Evolutionary conservation across 768 basidiomycete species (phyloP), one percentile per base, ranked within the genome.

Genomic region (Pleurotus eryngii): DNA sequence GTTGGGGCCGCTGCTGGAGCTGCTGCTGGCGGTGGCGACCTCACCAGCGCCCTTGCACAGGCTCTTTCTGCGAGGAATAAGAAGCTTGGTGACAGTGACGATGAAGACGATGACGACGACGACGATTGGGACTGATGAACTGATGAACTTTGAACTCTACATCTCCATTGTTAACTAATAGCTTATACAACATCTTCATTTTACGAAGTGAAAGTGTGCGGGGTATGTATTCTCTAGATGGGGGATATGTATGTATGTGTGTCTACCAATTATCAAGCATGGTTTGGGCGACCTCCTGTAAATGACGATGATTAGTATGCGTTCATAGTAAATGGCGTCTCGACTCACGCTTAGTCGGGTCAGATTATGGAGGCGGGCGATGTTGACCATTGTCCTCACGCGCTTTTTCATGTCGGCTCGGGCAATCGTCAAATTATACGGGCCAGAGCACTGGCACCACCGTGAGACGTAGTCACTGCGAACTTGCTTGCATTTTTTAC

Each of bases 401-500:
- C 81, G 87, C 49, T 88, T 76, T 63, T 83, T 81, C 58, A 81
- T 74, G 51, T 98, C 94, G 38, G 75, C 80, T 68, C 88, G 89
- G 59, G 81, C 87, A 54, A 89, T 66, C 14, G 86, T 90, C 42
- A 89, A 76, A 59, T 84, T 79, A 69, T 89, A 97, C 1, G 85
- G 72, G 11, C 95, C 96, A 15, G 95, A 97, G 68, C 97, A 98
- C 24, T 82, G 78, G 67, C 96, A 98, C 56, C 87, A 88, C 59
- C 84, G 75, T 15, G 91, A 86, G 17, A 98, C 79, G 67, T 93
- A 95, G 67, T 95, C 92, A 47, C 89, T 83, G 61, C 91, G 94
- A 59, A 97, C 83, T 72, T 95, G 92, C 68, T 89, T 85, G 75
- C 97, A 99, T 64, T 90, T 95, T 6, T 76, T 71, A 68, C 97